Percentiles rank a stretch among this genome's conserved stretches.
Evolutionary conservation across 441 rosid genomes (phyloP).

Genomic region (Caryocar brasiliense): DNA sequence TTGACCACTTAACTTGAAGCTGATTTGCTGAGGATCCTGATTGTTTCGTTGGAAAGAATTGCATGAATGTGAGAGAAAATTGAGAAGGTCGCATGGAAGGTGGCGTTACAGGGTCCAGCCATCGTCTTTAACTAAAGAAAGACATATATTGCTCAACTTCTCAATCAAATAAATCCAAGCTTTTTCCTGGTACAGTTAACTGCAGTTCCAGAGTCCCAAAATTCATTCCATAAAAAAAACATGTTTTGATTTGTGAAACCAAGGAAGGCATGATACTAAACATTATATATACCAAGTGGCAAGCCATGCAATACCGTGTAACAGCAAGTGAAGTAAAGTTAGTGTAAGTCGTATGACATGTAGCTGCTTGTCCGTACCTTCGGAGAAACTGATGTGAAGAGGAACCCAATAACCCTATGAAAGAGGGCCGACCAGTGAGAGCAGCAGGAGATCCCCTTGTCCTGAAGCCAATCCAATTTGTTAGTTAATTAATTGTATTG

Average conservation of each 20-base stretch:
- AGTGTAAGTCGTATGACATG: not conserved
- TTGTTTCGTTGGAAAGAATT: not conserved
- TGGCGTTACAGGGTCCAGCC: not conserved
- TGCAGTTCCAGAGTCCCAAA: too few species aligned
- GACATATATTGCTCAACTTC: too few species aligned
- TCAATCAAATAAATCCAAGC: too few species aligned
- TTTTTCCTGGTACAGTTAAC: too few species aligned
- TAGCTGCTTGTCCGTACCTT: slow-evolving; percentile 6
- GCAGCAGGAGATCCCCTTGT: too few species aligned
- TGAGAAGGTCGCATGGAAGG: not conserved
- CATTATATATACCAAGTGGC: not conserved
- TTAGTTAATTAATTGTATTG: too few species aligned
- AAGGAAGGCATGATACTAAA: too few species aligned
- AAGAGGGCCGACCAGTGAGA: too few species aligned
- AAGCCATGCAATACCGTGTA: not conserved
- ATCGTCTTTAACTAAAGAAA: not conserved
- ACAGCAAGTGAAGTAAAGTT: not conserved
- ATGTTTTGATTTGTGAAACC: too few species aligned
- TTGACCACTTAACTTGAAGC: not conserved
- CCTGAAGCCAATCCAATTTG: too few species aligned
- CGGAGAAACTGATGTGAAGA: not conserved
- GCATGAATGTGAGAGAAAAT: not conserved
- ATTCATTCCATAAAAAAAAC: too few species aligned
- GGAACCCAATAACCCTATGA: too few species aligned
- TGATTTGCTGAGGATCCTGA: not conserved